Conservation (phyloP, 345 rosid genomes). For the Lumnitzera littorea region DNA sequence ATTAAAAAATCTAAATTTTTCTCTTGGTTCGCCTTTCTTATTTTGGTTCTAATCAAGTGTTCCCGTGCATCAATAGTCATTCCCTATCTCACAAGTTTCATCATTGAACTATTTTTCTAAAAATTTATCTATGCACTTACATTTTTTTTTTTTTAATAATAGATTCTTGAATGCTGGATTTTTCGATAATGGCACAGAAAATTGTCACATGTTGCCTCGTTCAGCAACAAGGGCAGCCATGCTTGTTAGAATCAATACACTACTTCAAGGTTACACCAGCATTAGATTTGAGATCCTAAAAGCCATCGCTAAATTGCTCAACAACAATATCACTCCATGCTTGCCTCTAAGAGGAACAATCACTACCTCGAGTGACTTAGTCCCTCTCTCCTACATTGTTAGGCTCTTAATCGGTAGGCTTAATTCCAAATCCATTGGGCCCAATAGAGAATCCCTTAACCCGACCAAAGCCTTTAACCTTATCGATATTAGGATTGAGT, state of each 20-base stretch:
- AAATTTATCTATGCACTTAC: too few species aligned
- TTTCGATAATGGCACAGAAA: conserved; percentile 49
- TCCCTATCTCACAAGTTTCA: too few species aligned
- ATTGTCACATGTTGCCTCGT: conserved; percentile 50
- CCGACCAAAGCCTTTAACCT: conserved; percentile 41
- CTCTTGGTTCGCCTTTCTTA: too few species aligned
- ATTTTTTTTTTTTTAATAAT: not conserved
- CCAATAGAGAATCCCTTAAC: conserved; percentile 33
- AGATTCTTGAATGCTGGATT: conserved; percentile 68
- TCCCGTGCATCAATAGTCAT: too few species aligned
- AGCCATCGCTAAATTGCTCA: conserved; percentile 53
- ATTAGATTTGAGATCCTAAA: conserved; percentile 68
- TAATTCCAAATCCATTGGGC: conserved; percentile 52
- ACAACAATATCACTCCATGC: conserved; percentile 61
- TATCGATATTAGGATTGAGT: conserved; percentile 36
- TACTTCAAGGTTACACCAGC: conserved; percentile 69
- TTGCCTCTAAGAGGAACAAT: conserved; percentile 69
- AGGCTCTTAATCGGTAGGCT: conserved; percentile 58
- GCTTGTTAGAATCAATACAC: conserved; percentile 74
- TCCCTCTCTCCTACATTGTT: conserved; percentile 62
- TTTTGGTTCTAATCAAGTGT: too few species aligned
- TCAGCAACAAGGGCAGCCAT: conserved; percentile 66
- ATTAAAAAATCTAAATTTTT: too few species aligned
- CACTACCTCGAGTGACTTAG: conserved; percentile 68
- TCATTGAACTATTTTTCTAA: too few species aligned